These are phyloP conservation scores for Przewalskia tangutica DNA, from an alignment of 257 asterid species.

Conservation along the genomic window DNA sequence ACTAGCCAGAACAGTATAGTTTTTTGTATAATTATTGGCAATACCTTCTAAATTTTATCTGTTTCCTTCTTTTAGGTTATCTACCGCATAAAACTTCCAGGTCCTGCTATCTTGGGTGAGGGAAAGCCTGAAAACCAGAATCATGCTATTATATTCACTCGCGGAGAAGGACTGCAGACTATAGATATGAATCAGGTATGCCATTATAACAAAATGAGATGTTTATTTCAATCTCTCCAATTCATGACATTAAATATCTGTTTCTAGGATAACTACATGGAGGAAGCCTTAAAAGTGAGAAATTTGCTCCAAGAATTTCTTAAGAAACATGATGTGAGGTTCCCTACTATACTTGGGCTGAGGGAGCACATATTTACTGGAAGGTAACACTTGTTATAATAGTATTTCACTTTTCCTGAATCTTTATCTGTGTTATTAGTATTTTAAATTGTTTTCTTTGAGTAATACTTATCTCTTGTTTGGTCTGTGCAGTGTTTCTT, in stretches of 20 bases:
- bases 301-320: constrained; percentile 94
- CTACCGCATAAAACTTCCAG: constrained; percentile 95
- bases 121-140: constrained; percentile 99
- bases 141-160: constrained; percentile 95
- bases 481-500: constrained; percentile 86
- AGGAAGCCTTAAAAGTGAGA: constrained; percentile 99
- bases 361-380: constrained; percentile 99
- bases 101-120: constrained; percentile 90
- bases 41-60: background rate
- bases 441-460: background rate
- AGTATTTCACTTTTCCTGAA: background rate
- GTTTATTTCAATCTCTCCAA: constrained; percentile 12
- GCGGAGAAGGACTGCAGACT: constrained; percentile 97
- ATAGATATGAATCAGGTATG: constrained; percentile 98
- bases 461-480: constrained; percentile 3
- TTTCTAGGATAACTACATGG: constrained; percentile 91
- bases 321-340: constrained; percentile 73
- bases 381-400: constrained; percentile 44
- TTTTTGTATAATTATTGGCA: background rate
- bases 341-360: constrained; percentile 84
- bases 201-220: background rate
- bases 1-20: background rate
- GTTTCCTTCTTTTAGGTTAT: constrained; percentile 38
- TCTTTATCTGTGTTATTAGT: background rate
- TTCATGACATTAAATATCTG: constrained; percentile 20